phyloP scores from a whole-genome alignment of 345 rosid species.

The Excoecaria cochinchinensis region DNA sequence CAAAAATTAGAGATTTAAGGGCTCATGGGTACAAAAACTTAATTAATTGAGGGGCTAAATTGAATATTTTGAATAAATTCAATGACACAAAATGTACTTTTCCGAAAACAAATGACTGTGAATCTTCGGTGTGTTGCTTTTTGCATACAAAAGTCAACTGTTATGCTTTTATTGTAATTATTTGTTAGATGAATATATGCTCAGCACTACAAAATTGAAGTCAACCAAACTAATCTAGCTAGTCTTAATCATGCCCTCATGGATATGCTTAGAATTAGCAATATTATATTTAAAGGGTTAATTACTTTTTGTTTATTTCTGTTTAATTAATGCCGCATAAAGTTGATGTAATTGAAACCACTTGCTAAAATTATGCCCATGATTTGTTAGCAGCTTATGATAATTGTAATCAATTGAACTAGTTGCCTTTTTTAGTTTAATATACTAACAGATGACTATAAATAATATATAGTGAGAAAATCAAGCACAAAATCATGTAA shows the following conservation, averaged over 20 bases:
- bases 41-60: too few species aligned
- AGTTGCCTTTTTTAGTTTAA: too few species aligned
- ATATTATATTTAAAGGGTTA: background rate
- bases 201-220: conserved; percentile 1
- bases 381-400: background rate
- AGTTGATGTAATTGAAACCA: background rate
- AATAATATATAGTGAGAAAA: too few species aligned
- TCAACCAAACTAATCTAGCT: conserved; percentile 3
- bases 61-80: too few species aligned
- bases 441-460: too few species aligned
- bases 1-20: too few species aligned
- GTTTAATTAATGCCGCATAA: background rate
- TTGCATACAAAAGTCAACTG: conserved; percentile 8
- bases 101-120: background rate
- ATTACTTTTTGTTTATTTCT: background rate
- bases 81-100: background rate
- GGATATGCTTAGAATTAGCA: background rate
- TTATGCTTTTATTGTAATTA: background rate
- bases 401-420: too few species aligned
- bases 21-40: too few species aligned
- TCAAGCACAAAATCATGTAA: too few species aligned
- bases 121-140: background rate
- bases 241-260: background rate
- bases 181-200: background rate
- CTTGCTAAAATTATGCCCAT: background rate